Evolutionary conservation across 192 early-diverging fungal genomes (phyloP), one percentile per base, ranked within the genome.

Genomic region (Backusella mclennaniae): DNA sequence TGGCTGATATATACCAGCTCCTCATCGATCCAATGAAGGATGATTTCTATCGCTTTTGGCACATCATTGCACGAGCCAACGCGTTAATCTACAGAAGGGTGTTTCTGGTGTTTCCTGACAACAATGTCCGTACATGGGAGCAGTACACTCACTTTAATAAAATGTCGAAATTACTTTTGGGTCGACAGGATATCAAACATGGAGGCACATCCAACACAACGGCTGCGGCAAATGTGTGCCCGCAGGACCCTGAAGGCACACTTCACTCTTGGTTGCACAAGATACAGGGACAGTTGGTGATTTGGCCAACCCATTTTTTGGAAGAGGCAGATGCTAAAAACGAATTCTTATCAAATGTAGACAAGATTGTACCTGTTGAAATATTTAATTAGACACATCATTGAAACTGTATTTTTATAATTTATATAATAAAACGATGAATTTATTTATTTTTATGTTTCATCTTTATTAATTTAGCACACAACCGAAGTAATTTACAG

Each of bases 81-180:
- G 89, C 90, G 9, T 67, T 75, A 0, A 78, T 90, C 7, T 93
- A 91, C 75, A 80, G 95, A 19, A 85, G 91, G 0, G 88, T 93
- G 23, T 96, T 96, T 78, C 85, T 89, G 29, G 92, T 90, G 66
- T 89, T 95, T 17, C 95, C 95, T 4, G 94, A 96, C 78, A 90
- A 94, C 41, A 94, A 92, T 14, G 88, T 95, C 7, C 87, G 82
- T 39, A 90, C 80, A 6, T 93, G 92, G 90, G 81, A 88, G 0
- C 81, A 82, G 23, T 83, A 85, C 73, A 80, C 74, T 5, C 41
- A 80, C 1, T 87, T 87, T 63, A 79, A 79, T 11, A 75, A 77
- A 26, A 67, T 82, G 73, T 69, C 77, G 0, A 67, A 73, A 29
- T 2, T 49, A 6, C 49, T 69, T 9, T 41, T 78, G 6, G 69